Base-by-base conservation (phyloP, 2,329 filamentous ascomycete genomes). In the Diplodia corticola region DNA sequence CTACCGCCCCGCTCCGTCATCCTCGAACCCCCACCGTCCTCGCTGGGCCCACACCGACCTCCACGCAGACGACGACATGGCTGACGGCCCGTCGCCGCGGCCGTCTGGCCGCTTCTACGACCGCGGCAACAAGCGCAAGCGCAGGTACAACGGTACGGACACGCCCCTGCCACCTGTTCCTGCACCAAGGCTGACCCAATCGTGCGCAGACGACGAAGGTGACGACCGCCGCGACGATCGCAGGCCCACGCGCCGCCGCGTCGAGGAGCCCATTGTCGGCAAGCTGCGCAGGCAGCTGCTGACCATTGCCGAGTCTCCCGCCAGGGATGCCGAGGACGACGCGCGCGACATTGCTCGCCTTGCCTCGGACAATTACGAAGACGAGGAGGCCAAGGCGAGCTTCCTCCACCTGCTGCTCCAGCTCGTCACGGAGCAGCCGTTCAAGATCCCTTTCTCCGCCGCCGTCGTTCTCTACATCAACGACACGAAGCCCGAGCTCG, bases 381-480 rank as follows among this genome's bases (percentile, higher is more conserved):
- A 96, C n/a, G 88, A 89, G 71, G 90, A 93, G 71, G 81, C 96
- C 64, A 88, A 88, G 70, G 85, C 83, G 35, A 87, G 84, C 60
- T 96, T 96, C 76, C 82, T 91, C 70, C 86, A 89, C 66, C 84
- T 96, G 33, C 83, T 88, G 7, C 80, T 93, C 67, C 91, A 94
- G 78, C 84, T 98, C 85, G 85, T 91, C 50, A 77, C 92, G 40
- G 95, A 99, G 80, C 95, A 99, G 80, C 95, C 95, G 1, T 89
- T 99, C 78, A 98, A 98, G 83, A 96, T 93, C n/a, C 94, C 95
- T 0, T 98, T 97, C 76, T 85, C 96, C 44, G 93, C 93, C 10
- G 92, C 91, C 22, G 89, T 94, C 15, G 85, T 96, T 50, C 84
- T 97, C 67, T 86, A 92, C 66, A 86, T 89, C 70, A 97, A 98